phyloP scores from a whole-genome alignment of 2,329 filamentous ascomycete genomes.

The Diaporthe sp. region DNA sequence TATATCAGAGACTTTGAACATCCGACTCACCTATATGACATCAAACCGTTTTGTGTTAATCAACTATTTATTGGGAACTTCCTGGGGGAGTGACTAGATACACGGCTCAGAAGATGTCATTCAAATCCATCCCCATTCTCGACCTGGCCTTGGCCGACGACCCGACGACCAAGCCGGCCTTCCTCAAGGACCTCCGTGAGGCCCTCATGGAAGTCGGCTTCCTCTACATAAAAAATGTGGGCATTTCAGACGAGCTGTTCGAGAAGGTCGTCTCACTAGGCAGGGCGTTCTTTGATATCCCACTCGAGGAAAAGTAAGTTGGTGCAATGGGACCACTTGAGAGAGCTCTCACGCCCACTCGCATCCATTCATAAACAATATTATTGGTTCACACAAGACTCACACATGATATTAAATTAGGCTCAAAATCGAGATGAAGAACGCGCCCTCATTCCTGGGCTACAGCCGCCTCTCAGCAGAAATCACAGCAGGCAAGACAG shows the following conservation, averaged over 20 bases:
- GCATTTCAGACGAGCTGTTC: conserved; percentile 75
- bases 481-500: conserved; percentile 79
- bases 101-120: conserved; percentile 66
- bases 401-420: conserved; percentile 48
- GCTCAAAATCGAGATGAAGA: conserved; percentile 79
- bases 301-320: conserved; percentile 76
- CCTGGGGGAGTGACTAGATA: background rate
- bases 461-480: conserved; percentile 76
- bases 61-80: too few species aligned
- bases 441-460: conserved; percentile 78
- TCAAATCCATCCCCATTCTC: conserved; percentile 81
- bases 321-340: background rate
- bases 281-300: conserved; percentile 81
- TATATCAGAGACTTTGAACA: background rate
- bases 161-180: conserved; percentile 76
- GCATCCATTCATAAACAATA: background rate
- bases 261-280: conserved; percentile 76
- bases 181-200: conserved; percentile 78
- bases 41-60: too few species aligned
- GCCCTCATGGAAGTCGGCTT: conserved; percentile 91
- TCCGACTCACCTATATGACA: background rate
- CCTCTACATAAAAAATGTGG: conserved; percentile 85
- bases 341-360: background rate
- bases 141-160: conserved; percentile 77
- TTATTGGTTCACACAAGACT: background rate